These are phyloP conservation scores for Globisporangium sylvaticum DNA, from an alignment of 352 stramenopile genomes.

Conservation along the genomic window DNA sequence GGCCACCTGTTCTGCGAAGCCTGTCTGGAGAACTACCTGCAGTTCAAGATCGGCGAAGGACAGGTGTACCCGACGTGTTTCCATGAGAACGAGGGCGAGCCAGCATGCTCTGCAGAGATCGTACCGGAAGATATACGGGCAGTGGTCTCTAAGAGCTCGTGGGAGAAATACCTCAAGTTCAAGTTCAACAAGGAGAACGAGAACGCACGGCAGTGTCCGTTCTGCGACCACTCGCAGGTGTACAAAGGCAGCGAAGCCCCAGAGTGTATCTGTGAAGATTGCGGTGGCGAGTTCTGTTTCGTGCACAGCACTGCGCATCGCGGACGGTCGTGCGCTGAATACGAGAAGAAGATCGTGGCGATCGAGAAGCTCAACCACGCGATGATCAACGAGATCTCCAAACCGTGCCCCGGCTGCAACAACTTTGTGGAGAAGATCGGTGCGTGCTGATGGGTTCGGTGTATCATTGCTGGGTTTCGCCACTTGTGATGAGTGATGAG, in stretches of 20 bases:
- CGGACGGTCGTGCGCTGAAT: constrained; percentile 61
- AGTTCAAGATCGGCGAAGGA: constrained; percentile 67
- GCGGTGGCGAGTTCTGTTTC: constrained; percentile 76
- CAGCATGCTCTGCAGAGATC: constrained; percentile 39
- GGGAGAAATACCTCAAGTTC: constrained; percentile 78
- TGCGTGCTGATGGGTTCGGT: neutral
- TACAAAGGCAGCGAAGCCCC: constrained; percentile 37
- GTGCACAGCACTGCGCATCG: constrained; percentile 84
- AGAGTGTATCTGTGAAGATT: constrained; percentile 40
- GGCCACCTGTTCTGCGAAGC: constrained; percentile 53
- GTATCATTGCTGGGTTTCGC: neutral
- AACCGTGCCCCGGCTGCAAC: constrained; percentile 84
- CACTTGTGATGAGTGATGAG: neutral
- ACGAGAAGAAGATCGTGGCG: constrained; percentile 73
- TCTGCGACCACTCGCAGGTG: constrained; percentile 54
- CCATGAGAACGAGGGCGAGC: constrained; percentile 26
- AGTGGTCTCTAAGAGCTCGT: constrained; percentile 44
- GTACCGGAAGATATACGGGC: constrained; percentile 38
- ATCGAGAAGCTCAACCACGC: constrained; percentile 82
- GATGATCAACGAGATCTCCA: constrained; percentile 73
- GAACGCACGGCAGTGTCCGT: constrained; percentile 53
- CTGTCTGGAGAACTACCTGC: constrained; percentile 62
- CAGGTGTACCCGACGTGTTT: constrained; percentile 79
- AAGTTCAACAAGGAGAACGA: constrained; percentile 82
- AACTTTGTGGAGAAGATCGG: constrained; percentile 88